A percentile compares a stretch with the other conserved stretches of the same genome.
These are phyloP conservation scores for Aspergillus avenaceus DNA, from an alignment of 495 filamentous ascomycete species.

Conservation along the genomic window DNA sequence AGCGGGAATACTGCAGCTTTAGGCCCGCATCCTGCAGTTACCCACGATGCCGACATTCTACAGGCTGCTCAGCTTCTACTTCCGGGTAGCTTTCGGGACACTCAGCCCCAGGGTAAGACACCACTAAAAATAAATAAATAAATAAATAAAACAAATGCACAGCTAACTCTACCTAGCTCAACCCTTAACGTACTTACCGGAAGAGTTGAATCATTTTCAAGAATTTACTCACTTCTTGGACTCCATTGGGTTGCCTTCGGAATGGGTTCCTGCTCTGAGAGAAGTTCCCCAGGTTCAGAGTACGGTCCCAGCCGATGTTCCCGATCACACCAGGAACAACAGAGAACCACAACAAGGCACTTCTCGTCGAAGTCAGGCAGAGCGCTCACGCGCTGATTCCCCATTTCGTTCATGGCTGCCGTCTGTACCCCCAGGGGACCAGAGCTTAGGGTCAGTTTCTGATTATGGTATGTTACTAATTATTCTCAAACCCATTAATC, in stretches of 20 bases:
- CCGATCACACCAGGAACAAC: constrained; percentile 11
- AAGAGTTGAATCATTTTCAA: constrained; percentile 39
- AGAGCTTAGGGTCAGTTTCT: constrained; percentile 31
- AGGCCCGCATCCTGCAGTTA: constrained; percentile 18
- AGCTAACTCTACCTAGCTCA: constrained; percentile 19
- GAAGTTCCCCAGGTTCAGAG: constrained; percentile 27
- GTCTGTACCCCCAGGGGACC: constrained; percentile 34
- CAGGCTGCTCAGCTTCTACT: constrained; percentile 39
- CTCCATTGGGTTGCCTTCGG: constrained; percentile 35
- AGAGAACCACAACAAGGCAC: constrained; percentile 20
- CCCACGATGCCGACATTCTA: constrained; percentile 37
- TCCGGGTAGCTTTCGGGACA: constrained; percentile 29
- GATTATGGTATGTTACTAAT: constrained; percentile 36
- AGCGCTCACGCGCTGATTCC: constrained; percentile 33
- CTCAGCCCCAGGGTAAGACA: constrained; percentile 15
- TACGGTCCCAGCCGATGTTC: constrained; percentile 19
- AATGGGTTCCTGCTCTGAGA: constrained; percentile 33
- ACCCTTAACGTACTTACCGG: constrained; percentile 31
- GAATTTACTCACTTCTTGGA: constrained; percentile 41
- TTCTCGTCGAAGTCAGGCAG: constrained; percentile 16
- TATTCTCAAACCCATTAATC: no score
- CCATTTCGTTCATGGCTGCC: constrained; percentile 40
- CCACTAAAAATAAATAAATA: neutral
- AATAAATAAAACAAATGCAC: no score
- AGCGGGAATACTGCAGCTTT: constrained; percentile 11